Conservation (phyloP, 2,329 filamentous ascomycete species). For the Coniochaeta ligniaria region DNA sequence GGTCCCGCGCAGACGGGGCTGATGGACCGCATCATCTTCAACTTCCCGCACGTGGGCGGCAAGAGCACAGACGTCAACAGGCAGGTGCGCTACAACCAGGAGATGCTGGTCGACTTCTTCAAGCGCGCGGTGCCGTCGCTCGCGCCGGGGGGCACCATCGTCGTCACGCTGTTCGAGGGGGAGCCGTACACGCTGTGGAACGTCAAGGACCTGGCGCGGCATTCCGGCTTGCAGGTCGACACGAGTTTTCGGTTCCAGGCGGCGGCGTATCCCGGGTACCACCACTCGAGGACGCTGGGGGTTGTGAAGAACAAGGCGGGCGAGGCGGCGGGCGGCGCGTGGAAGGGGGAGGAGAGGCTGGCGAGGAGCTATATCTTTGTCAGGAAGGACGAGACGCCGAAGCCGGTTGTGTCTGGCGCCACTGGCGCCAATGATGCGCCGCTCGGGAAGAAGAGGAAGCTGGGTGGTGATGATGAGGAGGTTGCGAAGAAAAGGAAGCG, state of each 20-base stretch:
- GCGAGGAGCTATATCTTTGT: constrained; percentile 57
- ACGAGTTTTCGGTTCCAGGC: constrained; percentile 64
- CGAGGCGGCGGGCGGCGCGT: constrained; percentile 33
- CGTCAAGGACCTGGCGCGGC: constrained; percentile 75
- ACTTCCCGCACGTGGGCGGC: constrained; percentile 94
- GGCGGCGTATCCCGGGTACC: constrained; percentile 64
- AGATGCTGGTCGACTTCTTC: constrained; percentile 66
- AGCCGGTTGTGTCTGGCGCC: constrained; percentile 4
- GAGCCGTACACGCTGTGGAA: constrained; percentile 97
- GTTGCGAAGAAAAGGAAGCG: constrained; percentile 15
- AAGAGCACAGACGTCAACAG: constrained; percentile 89
- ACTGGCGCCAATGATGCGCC: constrained; percentile 12
- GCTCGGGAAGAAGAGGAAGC: constrained; percentile 21
- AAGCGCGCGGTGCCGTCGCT: constrained; percentile 43
- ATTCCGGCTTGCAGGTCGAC: constrained; percentile 63
- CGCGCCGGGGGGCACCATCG: constrained; percentile 51
- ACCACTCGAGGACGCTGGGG: constrained; percentile 66
- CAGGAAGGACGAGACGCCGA: constrained; percentile 43
- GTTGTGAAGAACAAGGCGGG: constrained; percentile 44
- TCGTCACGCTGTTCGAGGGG: constrained; percentile 87
- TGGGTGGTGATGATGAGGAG: constrained; percentile 20
- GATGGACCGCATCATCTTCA: constrained; percentile 83
- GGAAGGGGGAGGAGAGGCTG: constrained; percentile 44
- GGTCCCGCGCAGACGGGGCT: constrained; percentile 22
- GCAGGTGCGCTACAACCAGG: constrained; percentile 88